phyloP scores from a whole-genome alignment of 2,329 filamentous ascomycete genomes.

The Aspergillus jensenii region DNA sequence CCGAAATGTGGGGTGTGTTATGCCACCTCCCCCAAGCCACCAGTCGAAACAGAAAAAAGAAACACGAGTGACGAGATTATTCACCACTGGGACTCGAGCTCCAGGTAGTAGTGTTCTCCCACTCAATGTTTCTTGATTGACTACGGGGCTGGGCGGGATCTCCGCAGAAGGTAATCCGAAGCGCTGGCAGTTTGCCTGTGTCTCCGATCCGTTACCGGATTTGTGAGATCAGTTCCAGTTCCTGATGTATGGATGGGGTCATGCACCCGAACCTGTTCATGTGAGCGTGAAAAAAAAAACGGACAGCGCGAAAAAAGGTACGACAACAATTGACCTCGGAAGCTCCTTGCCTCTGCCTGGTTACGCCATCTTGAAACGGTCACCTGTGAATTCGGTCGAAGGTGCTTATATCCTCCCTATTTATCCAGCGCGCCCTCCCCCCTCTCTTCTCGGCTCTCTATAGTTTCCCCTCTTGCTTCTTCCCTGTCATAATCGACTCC shows the following conservation, averaged over 20 bases:
- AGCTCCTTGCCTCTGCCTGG: neutral
- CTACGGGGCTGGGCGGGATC: slow-evolving; percentile 22
- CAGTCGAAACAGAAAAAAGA: neutral
- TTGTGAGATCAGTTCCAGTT: slow-evolving; percentile 11
- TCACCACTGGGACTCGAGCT: neutral
- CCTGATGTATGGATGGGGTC: slow-evolving; percentile 15
- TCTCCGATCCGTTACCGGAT: slow-evolving; percentile 13
- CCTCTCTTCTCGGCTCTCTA: neutral
- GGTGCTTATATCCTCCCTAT: slow-evolving; percentile 6
- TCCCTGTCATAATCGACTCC: neutral
- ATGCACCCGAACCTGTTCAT: slow-evolving; percentile 25
- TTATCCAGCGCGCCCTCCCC: neutral
- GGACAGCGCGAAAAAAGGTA: neutral
- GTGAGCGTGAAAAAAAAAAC: slow-evolving; percentile 33
- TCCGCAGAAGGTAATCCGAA: slow-evolving; percentile 34
- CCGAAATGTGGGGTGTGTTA: neutral
- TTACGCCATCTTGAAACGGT: slow-evolving; percentile 5
- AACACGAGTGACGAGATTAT: neutral
- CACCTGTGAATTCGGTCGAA: neutral
- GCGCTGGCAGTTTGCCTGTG: slow-evolving; percentile 7
- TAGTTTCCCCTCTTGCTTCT: neutral
- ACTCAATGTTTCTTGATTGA: neutral
- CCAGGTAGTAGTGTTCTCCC: no score
- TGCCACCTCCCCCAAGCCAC: neutral
- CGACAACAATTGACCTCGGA: neutral